Evolutionary conservation across 2,329 filamentous ascomycete species (phyloP).

Genomic region (Ophiosphaerella narmari): DNA sequence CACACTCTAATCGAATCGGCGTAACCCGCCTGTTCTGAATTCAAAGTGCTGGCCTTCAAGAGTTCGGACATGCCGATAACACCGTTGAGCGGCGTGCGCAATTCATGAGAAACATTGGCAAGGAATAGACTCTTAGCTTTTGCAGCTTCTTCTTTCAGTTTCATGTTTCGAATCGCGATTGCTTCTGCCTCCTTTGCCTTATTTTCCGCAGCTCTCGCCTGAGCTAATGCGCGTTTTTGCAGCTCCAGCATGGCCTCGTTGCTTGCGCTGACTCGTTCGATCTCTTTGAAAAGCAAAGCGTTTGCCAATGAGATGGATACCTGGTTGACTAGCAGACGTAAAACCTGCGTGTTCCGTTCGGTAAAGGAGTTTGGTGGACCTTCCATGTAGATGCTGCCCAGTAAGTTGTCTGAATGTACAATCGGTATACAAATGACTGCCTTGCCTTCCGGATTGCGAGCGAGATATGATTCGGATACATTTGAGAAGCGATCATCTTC

Average conservation of each 20-base stretch:
- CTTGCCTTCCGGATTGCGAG: constrained; percentile 70
- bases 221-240: constrained; percentile 73
- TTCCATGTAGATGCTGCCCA: constrained; percentile 78
- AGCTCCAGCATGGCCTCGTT: constrained; percentile 78
- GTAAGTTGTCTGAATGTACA: constrained; percentile 70
- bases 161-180: constrained; percentile 77
- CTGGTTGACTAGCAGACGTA: constrained; percentile 75
- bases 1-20: constrained; percentile 69
- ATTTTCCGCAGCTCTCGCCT: constrained; percentile 73
- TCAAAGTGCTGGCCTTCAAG: constrained; percentile 61
- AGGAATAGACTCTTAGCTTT: constrained; percentile 81
- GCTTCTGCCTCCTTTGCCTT: constrained; percentile 79
- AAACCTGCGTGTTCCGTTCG: constrained; percentile 62
- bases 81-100: constrained; percentile 61
- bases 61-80: constrained; percentile 65
- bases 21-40: constrained; percentile 64
- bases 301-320: constrained; percentile 70
- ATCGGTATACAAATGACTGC: constrained; percentile 82
- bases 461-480: constrained; percentile 70
- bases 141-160: constrained; percentile 80
- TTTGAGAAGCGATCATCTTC: constrained; percentile 80
- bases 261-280: constrained; percentile 77
- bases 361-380: constrained; percentile 79
- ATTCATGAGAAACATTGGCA: constrained; percentile 61
- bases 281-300: constrained; percentile 66